A percentile compares a stretch with the other conserved stretches of the same genome.
Conservation (phyloP, 768 basidiomycete species). For the Xanthoconium stramineum region DNA sequence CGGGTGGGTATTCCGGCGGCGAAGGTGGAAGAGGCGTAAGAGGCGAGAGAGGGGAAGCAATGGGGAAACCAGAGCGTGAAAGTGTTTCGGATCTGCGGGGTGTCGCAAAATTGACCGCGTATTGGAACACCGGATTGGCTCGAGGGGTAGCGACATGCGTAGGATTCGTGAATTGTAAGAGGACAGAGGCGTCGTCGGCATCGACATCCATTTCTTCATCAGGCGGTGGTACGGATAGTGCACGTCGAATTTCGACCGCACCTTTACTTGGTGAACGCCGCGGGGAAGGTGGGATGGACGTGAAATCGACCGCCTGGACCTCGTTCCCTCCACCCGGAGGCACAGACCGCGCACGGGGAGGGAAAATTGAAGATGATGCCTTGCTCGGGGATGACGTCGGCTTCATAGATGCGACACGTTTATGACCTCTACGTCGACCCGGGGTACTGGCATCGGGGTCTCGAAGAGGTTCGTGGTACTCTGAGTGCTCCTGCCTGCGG, state of each 20-base stretch:
- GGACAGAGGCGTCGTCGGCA: conserved; percentile 6
- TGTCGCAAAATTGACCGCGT: conserved; percentile 30
- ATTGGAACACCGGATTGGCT: conserved; percentile 13
- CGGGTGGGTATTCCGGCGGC: conserved; percentile 26
- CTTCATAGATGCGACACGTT: conserved; percentile 24
- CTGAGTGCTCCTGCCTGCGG: conserved; percentile 11
- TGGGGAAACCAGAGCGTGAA: background rate
- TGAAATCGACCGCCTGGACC: conserved; percentile 20
- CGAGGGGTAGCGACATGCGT: conserved; percentile 5
- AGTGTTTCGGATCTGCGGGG: conserved; percentile 13
- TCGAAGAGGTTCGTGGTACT: conserved; percentile 21
- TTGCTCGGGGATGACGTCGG: conserved; percentile 18
- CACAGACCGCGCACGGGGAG: conserved; percentile 28
- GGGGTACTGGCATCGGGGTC: conserved; percentile 13
- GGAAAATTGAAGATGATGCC: conserved; percentile 8
- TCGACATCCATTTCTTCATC: conserved; percentile 28
- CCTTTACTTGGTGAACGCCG: conserved; percentile 23
- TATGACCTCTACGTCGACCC: background rate
- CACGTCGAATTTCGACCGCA: conserved; percentile 23
- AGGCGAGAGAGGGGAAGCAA: conserved; percentile 35
- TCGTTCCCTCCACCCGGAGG: conserved; percentile 18
- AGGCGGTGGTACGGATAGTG: conserved; percentile 21
- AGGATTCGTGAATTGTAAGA: conserved; percentile 24
- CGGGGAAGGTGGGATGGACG: conserved; percentile 24
- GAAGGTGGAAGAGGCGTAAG: conserved; percentile 54